Conservation (phyloP, 768 basidiomycete genomes). For the Aureoboletus auriporus region DNA sequence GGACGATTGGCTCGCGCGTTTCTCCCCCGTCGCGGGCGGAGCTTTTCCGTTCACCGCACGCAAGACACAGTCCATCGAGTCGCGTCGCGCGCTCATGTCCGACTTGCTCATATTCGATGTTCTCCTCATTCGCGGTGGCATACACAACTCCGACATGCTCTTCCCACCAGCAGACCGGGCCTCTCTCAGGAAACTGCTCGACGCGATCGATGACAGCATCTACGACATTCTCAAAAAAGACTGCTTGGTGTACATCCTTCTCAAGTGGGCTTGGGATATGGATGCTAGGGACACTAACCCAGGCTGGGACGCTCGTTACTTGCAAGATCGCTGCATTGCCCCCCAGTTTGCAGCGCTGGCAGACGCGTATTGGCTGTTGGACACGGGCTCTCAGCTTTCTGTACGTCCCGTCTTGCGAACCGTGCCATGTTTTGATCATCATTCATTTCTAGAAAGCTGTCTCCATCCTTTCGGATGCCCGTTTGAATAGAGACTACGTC, state of each 20-base stretch:
- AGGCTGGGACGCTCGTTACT: constrained; percentile 37
- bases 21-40: constrained; percentile 40
- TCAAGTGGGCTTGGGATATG: constrained; percentile 75
- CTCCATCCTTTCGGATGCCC: constrained; percentile 66
- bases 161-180: constrained; percentile 64
- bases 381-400: constrained; percentile 59
- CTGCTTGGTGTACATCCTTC: constrained; percentile 73
- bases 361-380: constrained; percentile 85
- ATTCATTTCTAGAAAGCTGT: constrained; percentile 53
- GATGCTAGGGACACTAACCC: constrained; percentile 46
- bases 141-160: constrained; percentile 53
- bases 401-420: constrained; percentile 39
- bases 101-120: constrained; percentile 73
- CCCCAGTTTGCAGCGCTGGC: constrained; percentile 72
- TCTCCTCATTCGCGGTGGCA: constrained; percentile 60
- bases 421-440: not conserved
- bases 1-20: constrained; percentile 31
- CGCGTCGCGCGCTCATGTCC: constrained; percentile 55
- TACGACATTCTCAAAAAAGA: constrained; percentile 81
- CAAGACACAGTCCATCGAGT: constrained; percentile 53
- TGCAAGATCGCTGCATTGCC: constrained; percentile 56
- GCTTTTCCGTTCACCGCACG: constrained; percentile 59
- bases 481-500: constrained; percentile 71
- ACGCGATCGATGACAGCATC: constrained; percentile 53
- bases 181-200: constrained; percentile 53